Base-by-base conservation (phyloP, 495 filamentous ascomycete species). In the Xylaria curta region DNA sequence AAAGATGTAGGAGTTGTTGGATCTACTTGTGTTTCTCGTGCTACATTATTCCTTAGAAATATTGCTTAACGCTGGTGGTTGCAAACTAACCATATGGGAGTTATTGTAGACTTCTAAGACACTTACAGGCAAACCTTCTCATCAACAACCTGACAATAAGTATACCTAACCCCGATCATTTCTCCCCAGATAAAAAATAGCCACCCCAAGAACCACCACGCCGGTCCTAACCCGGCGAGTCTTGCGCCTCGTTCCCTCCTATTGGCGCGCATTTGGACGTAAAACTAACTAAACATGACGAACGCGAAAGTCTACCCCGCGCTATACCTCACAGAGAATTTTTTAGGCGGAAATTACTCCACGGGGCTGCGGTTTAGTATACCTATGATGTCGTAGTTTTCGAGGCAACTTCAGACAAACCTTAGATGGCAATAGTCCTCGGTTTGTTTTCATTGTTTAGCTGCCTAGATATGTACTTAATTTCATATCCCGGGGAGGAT, bases 141-240 rank as follows among this genome's bases (percentile, higher is more conserved):
- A 51, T 31, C 28, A 31, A 31, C 28, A 31, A n/a, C n/a, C 28
- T 31, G 1, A 31, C 28, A 31, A 31, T 51, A 58, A 1, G 19
- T 1, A 56, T 33, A 58, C 33, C 36, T 33, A 17, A 58, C 10
- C 17, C 24, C 24, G 26, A 58, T 15, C 54, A 33, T 28, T 28
- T 6, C 21, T 7, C 54, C 54, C 54, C 17, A n/a, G 17, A 49
- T 6, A 49, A n/a, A 49, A n/a, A 21, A n/a, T 13, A 56, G 4
- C 24, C 24, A 24, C 51, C 9, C 56, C 60, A 63, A 46, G 40
- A 42, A 46, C 60, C 21, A 28, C 21, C n/a, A 42, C 2, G 40
- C 38, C 61, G 61, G 61, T 31, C 42, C 61, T 64, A 64, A 64
- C 61, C 61, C 61, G 61, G 61, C 36, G 40, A 64, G 59, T 62